Conservation (phyloP, 768 basidiomycete species). For the Rickenella mellea region DNA sequence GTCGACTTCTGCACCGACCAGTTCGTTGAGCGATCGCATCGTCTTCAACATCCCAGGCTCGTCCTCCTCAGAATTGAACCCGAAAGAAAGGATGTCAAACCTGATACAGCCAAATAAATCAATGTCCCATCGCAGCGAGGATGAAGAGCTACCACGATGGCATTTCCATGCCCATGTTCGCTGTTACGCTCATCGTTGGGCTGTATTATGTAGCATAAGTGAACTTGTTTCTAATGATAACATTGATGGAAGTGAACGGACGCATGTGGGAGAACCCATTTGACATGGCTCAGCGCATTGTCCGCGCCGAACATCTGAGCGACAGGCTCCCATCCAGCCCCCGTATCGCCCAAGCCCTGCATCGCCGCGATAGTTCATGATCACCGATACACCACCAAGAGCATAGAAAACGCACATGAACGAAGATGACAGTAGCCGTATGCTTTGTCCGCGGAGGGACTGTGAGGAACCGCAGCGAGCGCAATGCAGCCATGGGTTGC, state of each 20-base stretch:
- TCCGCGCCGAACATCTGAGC: constrained; percentile 55
- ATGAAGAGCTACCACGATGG: constrained; percentile 51
- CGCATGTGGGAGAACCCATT: constrained; percentile 87
- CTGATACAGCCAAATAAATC: constrained; percentile 23
- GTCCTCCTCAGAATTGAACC: constrained; percentile 57
- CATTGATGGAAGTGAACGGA: constrained; percentile 16
- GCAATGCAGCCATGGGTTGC: constrained; percentile 17
- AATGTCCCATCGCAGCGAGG: background rate
- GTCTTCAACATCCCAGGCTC: constrained; percentile 66
- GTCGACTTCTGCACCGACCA: constrained; percentile 70
- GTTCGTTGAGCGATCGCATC: constrained; percentile 46
- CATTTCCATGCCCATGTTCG: constrained; percentile 67
- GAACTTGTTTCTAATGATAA: constrained; percentile 3
- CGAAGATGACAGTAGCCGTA: constrained; percentile 81
- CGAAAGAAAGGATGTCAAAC: constrained; percentile 73
- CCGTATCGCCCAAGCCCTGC: constrained; percentile 71
- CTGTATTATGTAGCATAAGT: constrained; percentile 22
- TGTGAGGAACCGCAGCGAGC: constrained; percentile 37
- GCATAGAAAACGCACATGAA: constrained; percentile 56
- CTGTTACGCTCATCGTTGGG: constrained; percentile 53
- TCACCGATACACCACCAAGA: background rate
- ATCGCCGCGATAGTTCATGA: background rate
- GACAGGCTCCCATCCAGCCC: constrained; percentile 69
- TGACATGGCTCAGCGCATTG: constrained; percentile 56
- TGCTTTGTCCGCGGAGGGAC: constrained; percentile 53